A percentile compares a stretch with the other conserved stretches of the same genome.
Evolutionary conservation across 345 rosid species (phyloP).

Genomic region (Crucihimalaya himalaica): DNA sequence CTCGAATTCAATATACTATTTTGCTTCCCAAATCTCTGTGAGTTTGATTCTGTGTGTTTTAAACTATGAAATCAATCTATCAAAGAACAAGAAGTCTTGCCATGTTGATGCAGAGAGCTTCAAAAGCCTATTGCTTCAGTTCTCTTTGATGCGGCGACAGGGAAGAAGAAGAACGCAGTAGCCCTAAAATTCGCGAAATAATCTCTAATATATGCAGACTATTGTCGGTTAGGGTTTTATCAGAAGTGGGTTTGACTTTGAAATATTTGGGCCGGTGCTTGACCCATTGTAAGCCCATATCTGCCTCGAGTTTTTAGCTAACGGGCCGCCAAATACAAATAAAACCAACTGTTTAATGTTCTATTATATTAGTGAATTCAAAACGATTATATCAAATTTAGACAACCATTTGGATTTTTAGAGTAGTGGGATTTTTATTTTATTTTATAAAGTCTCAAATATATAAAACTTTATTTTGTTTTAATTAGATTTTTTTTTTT

Average conservation of each 20-base stretch:
- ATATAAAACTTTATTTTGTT: too few relatives aligned
- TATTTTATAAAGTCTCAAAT: too few relatives aligned
- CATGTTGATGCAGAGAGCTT: slow-evolving; percentile 29
- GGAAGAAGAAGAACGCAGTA: background rate
- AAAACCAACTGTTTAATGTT: background rate
- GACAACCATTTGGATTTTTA: too few relatives aligned
- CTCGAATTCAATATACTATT: background rate
- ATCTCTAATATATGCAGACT: background rate
- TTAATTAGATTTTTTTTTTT: too few relatives aligned
- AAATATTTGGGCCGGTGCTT: background rate
- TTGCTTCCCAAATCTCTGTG: background rate
- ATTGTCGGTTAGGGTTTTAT: slow-evolving; percentile 15
- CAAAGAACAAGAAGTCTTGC: slow-evolving; percentile 1
- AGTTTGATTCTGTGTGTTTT: background rate
- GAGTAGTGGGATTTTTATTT: too few relatives aligned
- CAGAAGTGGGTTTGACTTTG: background rate
- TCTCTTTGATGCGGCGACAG: slow-evolving; percentile 28
- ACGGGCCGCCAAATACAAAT: background rate
- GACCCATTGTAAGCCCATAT: background rate
- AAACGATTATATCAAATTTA: too few relatives aligned
- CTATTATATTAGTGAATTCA: background rate
- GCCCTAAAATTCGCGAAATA: background rate
- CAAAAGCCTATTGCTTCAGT: background rate
- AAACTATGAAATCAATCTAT: background rate
- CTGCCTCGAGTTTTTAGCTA: background rate